Base-by-base conservation (phyloP, 306 rosid genomes). In the Cucumis hystrix region DNA sequence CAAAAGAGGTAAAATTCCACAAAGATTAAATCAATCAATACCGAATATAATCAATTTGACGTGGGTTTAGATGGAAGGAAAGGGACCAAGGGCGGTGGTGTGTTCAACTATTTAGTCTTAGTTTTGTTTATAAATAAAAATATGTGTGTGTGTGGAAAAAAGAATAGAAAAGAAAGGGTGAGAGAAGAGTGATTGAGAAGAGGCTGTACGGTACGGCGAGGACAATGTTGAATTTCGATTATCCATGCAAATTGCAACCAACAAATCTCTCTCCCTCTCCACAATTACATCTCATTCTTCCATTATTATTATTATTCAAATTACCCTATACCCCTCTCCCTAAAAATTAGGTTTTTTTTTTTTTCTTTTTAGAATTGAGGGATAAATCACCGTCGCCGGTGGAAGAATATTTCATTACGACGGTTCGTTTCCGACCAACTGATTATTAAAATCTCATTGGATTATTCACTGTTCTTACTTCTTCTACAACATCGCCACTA, bases 321-420 rank as follows among this genome's bases (percentile, higher is more conserved):
- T 20, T 70, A 70, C 75, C 20, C 8, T 45, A 14, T 9, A 55
- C 1, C 17, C 40, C 52, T 12, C 5, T 20, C 3, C 10, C 39
- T 3, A 3, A 25, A 23, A 23, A 0, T 23, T 9, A 9, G 1
- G 20, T 49, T 6, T 7, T 74, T 18, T 51, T 28, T 28, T 28
- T 28, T 28, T 28, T 28, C 30, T 28, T 47, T 47, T 47, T 47
- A 18, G 18, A 35, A 12, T 10, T 25, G 7, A 25, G 78, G 52
- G 54, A 75, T 56, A 35, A 55, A 63, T 70, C 63, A 33, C 79
- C 81, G 79, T 51, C n/a, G 55, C 81, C 72, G 81, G 65, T 75
- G 43, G 5, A 60, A 6, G 6, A 62, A 43, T 28, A 72, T 51
- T 51, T 28, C 61, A 51, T 40, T 15, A 14, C 43, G 7, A 25